These are phyloP conservation scores for Ganoderma lucidum DNA, from an alignment of 1,284 basidiomycete species.

Conservation along the genomic window DNA sequence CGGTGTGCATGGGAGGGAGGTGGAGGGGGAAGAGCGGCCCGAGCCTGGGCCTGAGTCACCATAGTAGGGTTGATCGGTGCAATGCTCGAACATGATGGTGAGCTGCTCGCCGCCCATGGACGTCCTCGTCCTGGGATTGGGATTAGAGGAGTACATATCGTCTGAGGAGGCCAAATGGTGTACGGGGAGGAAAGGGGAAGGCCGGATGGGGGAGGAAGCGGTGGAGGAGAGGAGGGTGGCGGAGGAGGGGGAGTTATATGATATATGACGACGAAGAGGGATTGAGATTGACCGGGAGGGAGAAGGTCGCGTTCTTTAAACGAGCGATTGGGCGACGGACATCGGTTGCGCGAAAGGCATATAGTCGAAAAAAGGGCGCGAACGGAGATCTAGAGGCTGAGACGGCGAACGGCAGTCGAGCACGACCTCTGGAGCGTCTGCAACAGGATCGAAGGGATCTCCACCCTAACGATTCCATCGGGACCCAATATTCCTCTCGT, in stretches of 20 bases:
- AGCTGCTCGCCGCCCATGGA: conserved; percentile 14
- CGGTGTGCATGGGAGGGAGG: conserved; percentile 26
- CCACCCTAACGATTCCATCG: conserved; percentile 15
- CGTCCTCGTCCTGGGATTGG: neutral
- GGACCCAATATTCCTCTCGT: conserved; percentile 28
- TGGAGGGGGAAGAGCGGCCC: conserved; percentile 26
- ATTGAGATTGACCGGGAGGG: neutral
- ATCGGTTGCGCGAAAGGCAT: conserved; percentile 20
- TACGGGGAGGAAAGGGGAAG: neutral
- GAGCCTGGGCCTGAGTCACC: conserved; percentile 14
- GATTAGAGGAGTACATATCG: conserved; percentile 16
- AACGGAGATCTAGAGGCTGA: conserved; percentile 11
- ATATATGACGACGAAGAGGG: neutral
- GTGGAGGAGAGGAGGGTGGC: conserved; percentile 2
- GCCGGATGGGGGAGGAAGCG: neutral
- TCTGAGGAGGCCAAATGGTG: neutral
- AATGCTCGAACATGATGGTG: conserved; percentile 35
- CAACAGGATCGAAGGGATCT: conserved; percentile 15
- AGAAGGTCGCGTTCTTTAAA: conserved; percentile 14
- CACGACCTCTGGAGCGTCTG: neutral
- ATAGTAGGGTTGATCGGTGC: conserved; percentile 19
- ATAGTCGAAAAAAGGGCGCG: conserved; percentile 26
- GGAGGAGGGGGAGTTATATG: neutral
- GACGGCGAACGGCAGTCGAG: conserved; percentile 11
- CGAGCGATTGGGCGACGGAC: conserved; percentile 14